Evolutionary conservation across 768 basidiomycete species (phyloP), one percentile per base, ranked within the genome.

Genomic region (Crucibulum laeve): DNA sequence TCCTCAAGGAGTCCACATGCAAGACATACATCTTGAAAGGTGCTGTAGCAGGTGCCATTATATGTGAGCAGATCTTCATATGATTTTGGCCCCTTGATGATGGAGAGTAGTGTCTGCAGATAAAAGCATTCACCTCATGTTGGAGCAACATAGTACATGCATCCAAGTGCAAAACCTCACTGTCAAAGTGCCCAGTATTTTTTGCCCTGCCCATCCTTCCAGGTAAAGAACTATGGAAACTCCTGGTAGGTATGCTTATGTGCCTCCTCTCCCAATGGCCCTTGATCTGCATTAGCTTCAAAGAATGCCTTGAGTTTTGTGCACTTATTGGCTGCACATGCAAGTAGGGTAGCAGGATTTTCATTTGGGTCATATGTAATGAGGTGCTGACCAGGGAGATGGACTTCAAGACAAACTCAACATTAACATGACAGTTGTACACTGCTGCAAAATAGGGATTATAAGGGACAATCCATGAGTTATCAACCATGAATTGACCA

Each of bases 331-430:
- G 67, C 62, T 2, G 62, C 53, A 6, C 57, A 48, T n/a, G n/a
- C n/a, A n/a, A n/a, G n/a, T n/a, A n/a, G n/a, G n/a, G n/a, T n/a
- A 48, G 75, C 70, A 34, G 47, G 44, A 5, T 77, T 73, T 48
- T 77, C 78, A 51, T 73, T n/a, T n/a, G n/a, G n/a, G n/a, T n/a
- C n/a, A n/a, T n/a, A n/a, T n/a, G n/a, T n/a, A n/a, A n/a, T n/a
- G n/a, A n/a, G n/a, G n/a, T n/a, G n/a, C n/a, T n/a, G n/a, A n/a
- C n/a, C n/a, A n/a, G n/a, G n/a, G n/a, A 62, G n/a, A 74, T 59
- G 47, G 76, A 77, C 47, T 76, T 76, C 52, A 64, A 62, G 14
- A 67, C 60, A 43, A 64, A 60, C 48, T 78, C 74, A 1, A 70
- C 46, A 51, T 78, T 79, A 45, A 74, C 69, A 42, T 78, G 74